Percentiles rank a stretch among this genome's conserved stretches.
Evolutionary conservation across 306 rosid species (phyloP).

Genomic region (Alnus glutinosa): DNA sequence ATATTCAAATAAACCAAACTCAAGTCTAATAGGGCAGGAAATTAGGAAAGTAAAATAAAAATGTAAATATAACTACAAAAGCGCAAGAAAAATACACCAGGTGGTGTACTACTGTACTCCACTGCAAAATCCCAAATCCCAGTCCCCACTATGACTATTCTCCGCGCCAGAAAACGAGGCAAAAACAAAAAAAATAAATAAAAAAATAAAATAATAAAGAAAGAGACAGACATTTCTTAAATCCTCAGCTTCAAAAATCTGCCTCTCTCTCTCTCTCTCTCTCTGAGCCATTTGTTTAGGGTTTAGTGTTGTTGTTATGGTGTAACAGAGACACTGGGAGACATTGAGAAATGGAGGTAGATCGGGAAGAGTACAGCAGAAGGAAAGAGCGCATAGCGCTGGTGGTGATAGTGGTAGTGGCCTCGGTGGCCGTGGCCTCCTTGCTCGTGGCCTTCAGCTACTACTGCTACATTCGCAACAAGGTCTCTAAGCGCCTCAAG

Average conservation of each 20-base stretch:
- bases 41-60: too few species aligned
- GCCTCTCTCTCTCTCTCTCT: constrained; percentile 11
- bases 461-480: constrained; percentile 79
- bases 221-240: constrained; percentile 23
- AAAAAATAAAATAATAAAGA: too few species aligned
- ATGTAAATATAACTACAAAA: too few species aligned
- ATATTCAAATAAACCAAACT: too few species aligned
- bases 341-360: constrained; percentile 51
- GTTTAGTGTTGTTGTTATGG: constrained; percentile 21
- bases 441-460: constrained; percentile 74
- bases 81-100: too few species aligned
- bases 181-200: background rate
- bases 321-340: background rate
- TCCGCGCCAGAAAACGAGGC: constrained; percentile 53
- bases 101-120: background rate
- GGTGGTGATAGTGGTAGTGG: constrained; percentile 54
- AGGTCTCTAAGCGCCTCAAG: constrained; percentile 65
- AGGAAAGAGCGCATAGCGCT: constrained; percentile 60
- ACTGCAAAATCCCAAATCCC: constrained; percentile 23
- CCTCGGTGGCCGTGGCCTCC: constrained; percentile 72
- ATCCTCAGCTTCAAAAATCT: constrained; percentile 32
- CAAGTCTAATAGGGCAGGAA: too few species aligned
- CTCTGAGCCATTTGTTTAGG: constrained; percentile 6
- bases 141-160: constrained; percentile 3
- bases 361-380: constrained; percentile 46